Base-by-base conservation (phyloP, 2,329 filamentous ascomycete species). In the Xylariaceae sp. region DNA sequence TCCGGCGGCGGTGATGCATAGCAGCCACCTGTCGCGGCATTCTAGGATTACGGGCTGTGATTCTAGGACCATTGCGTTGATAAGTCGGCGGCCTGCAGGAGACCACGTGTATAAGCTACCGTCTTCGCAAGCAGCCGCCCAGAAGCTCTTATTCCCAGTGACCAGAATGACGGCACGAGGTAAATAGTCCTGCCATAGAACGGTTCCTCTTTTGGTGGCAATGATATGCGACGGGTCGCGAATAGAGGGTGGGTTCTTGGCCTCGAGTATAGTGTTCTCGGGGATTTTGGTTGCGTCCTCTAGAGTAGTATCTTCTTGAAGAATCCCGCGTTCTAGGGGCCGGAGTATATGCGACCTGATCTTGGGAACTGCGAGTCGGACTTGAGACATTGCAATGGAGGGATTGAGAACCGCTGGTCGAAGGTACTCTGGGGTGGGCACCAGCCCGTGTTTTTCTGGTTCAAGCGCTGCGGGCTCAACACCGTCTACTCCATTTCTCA, bases 21-120 rank as follows among this genome's bases (percentile, higher is more conserved):
- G 73, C 4, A 98, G 69, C 87, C 88, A 97, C 68, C 86, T 86
- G 9, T 87, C 87, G 42, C 90, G 81, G 55, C 86, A 91, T 61
- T 97, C 93, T 19, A 98, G 74, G 42, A 98, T 93, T 24, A 97
- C 90, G 1, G 93, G 88, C 55, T 97, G 90, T 2, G 91, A 83
- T 66, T 98, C 93, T 13, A 97, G 69, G 4, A 96, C 78, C 50
- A 96, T 75, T 4, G 90, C 83, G 56, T 88, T 95, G 41, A 95
- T 72, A 17, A 95, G 72, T 39, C 94, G 80, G 47, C 94, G 81
- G 11, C 93, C 93, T 12, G 90, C 89, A 2, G 91, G 89, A 1
- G 90, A 91, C 90, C 93, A 98, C 8, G 88, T 78, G 59, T 95
- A 88, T 7, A 98, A 63, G 15, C 83, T 88, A 13, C 89, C 93